A percentile compares a stretch with the other conserved stretches of the same genome.
Evolutionary conservation across 2,329 filamentous ascomycete genomes (phyloP).

Genomic region (Neodidymelliopsis sp.): DNA sequence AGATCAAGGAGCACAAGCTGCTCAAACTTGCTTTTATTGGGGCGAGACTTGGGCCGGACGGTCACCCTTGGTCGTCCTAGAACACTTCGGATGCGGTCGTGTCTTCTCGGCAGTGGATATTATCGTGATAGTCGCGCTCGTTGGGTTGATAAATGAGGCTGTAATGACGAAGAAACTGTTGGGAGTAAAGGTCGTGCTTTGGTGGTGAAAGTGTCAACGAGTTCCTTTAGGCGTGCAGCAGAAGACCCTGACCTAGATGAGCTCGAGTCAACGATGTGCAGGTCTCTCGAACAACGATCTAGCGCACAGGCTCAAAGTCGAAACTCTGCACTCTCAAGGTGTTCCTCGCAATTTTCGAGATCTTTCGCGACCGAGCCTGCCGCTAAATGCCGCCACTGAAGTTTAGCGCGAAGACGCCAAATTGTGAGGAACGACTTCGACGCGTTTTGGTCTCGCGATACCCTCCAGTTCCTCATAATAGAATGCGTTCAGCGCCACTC

Average conservation of each 20-base stretch:
- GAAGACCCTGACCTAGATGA: background rate
- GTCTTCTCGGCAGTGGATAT: background rate
- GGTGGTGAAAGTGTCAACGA: background rate
- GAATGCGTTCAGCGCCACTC: constrained; percentile 1
- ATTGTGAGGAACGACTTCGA: background rate
- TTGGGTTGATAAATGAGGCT: background rate
- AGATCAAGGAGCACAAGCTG: constrained; percentile 40
- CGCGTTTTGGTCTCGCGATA: background rate
- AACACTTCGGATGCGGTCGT: background rate
- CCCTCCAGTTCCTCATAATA: background rate
- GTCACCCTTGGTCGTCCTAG: constrained; percentile 23
- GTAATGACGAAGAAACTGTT: background rate
- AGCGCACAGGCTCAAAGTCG: background rate
- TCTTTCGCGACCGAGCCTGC: background rate
- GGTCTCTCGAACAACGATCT: constrained; percentile 1
- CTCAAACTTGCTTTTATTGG: constrained; percentile 32
- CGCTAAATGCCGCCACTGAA: background rate
- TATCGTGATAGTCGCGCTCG: background rate
- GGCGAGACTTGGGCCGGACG: constrained; percentile 27
- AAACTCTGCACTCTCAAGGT: background rate
- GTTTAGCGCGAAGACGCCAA: background rate
- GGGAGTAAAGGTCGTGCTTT: background rate
- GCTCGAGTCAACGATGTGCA: background rate
- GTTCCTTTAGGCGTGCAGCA: background rate
- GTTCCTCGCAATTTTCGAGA: background rate